Evolutionary conservation across 257 asterid genomes (phyloP).

Genomic region (Phtheirospermum japonicum): DNA sequence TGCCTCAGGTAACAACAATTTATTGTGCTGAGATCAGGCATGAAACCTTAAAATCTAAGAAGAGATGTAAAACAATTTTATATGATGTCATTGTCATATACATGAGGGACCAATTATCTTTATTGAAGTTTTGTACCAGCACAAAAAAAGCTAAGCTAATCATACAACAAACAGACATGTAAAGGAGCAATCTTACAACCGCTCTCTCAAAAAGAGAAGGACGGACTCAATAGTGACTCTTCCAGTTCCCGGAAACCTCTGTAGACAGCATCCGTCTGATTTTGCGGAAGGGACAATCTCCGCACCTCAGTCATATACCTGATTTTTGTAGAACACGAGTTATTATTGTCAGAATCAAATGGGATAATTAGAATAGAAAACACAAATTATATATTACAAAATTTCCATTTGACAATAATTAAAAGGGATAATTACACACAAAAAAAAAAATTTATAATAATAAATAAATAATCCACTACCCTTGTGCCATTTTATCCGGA

Average conservation of each 20-base stretch:
- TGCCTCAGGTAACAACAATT: no score
- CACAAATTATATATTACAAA: neutral
- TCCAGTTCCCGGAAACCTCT: constrained; percentile 85
- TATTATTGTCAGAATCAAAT: neutral
- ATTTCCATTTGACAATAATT: neutral
- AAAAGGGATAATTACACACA: neutral
- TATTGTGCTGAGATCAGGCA: neutral
- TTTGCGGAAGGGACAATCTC: constrained; percentile 75
- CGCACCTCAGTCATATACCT: constrained; percentile 94
- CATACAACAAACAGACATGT: constrained; percentile 26
- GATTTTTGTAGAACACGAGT: constrained; percentile 19
- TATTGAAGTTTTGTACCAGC: constrained; percentile 15
- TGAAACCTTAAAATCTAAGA: constrained; percentile 10
- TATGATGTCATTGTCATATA: constrained; percentile 23
- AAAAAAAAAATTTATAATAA: no score
- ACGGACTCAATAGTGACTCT: constrained; percentile 59
- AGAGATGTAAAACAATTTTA: constrained; percentile 18
- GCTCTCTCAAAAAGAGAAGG: constrained; percentile 53
- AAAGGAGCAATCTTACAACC: constrained; percentile 36
- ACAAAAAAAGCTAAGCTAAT: constrained; percentile 10
- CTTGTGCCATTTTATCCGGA: no score
- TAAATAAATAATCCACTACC: no score
- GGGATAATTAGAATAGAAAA: neutral
- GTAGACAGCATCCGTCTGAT: constrained; percentile 75
- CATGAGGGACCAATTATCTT: constrained; percentile 23